Conservation (phyloP, 129 eudicot species). For the Lactuca saligna region DNA sequence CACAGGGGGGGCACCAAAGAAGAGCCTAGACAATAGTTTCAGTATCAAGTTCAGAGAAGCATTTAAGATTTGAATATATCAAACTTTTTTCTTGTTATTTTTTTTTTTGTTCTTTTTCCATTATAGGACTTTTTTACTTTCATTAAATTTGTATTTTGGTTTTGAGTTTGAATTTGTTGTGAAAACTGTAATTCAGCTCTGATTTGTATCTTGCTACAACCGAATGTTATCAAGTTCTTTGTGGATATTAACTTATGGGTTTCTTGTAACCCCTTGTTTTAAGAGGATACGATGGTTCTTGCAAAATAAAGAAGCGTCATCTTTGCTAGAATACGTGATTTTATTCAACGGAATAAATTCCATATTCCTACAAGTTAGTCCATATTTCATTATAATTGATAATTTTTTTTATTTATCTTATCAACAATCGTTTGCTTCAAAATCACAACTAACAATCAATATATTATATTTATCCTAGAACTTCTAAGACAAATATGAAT, state of each 20-base stretch:
- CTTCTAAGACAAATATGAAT: no score
- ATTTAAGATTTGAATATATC: constrained; percentile 42
- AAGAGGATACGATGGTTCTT: not conserved
- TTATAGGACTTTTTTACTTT: constrained; percentile 18
- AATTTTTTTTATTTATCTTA: no score
- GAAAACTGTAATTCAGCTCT: constrained; percentile 20
- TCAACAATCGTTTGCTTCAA: no score
- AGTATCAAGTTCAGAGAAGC: constrained; percentile 72
- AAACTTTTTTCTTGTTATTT: constrained; percentile 14
- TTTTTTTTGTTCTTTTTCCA: constrained; percentile 7
- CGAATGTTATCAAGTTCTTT: constrained; percentile 24
- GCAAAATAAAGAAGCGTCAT: not conserved
- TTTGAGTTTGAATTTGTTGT: constrained; percentile 27
- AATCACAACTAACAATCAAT: no score
- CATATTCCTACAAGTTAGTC: no score
- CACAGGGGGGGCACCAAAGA: constrained; percentile 47
- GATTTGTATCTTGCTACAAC: constrained; percentile 24
- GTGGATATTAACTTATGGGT: constrained; percentile 17
- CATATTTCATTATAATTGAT: no score
- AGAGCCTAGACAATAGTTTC: constrained; percentile 67
- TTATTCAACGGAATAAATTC: no score
- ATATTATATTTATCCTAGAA: no score
- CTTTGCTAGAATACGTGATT: no score
- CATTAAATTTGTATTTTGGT: constrained; percentile 22
- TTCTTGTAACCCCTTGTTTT: constrained; percentile 10